These are phyloP conservation scores for Macroventuria anomochaeta DNA, from an alignment of 2,329 filamentous ascomycete species.

Conservation along the genomic window DNA sequence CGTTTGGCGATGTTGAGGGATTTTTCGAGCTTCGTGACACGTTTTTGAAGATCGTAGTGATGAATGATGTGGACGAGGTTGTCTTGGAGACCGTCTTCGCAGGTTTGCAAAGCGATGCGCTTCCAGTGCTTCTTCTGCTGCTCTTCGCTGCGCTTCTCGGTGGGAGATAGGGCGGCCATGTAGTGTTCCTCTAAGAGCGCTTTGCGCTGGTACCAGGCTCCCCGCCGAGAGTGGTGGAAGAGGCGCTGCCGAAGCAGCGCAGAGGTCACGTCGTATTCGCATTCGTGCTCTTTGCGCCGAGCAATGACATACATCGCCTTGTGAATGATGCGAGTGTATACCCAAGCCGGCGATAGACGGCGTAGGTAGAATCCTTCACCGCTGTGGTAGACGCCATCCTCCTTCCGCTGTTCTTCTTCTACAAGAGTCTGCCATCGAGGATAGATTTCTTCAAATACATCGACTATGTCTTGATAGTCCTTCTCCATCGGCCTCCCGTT, in stretches of 20 bases:
- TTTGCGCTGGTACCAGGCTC: constrained; percentile 95
- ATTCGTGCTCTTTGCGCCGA: constrained; percentile 78
- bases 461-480: constrained; percentile 70
- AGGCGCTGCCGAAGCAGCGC: constrained; percentile 81
- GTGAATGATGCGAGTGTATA: constrained; percentile 91
- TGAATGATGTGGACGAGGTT: constrained; percentile 88
- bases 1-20: constrained; percentile 81
- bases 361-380: constrained; percentile 89
- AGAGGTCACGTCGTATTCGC: constrained; percentile 75
- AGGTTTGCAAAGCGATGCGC: constrained; percentile 75
- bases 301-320: constrained; percentile 82
- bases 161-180: constrained; percentile 63
- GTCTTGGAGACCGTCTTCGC: constrained; percentile 86
- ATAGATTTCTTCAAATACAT: constrained; percentile 76
- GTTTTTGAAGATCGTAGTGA: constrained; percentile 93
- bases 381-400: constrained; percentile 76
- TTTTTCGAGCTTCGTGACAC: constrained; percentile 89
- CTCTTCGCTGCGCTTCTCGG: constrained; percentile 53
- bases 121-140: constrained; percentile 84
- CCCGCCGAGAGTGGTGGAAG: constrained; percentile 84
- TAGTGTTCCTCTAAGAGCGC: constrained; percentile 95
- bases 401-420: constrained; percentile 76
- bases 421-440: constrained; percentile 80
- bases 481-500: constrained; percentile 72
- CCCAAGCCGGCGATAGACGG: constrained; percentile 88